Evolutionary conservation across 2,329 filamentous ascomycete genomes (phyloP).

Genomic region (Gremmenia infestans): DNA sequence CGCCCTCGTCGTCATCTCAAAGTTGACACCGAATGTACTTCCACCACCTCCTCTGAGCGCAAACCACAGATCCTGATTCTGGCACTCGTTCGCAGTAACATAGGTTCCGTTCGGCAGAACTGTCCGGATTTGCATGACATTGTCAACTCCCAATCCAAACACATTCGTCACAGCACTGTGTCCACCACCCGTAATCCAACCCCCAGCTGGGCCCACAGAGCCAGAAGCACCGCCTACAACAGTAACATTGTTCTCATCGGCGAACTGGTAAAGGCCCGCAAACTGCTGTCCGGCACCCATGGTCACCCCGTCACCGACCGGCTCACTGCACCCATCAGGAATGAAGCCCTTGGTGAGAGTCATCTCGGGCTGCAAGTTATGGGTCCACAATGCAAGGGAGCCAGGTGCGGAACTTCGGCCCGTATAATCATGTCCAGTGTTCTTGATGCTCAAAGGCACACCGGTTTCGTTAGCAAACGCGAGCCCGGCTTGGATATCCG

Average conservation of each 20-base stretch:
- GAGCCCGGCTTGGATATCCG: slow-evolving; percentile 41
- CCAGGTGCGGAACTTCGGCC: slow-evolving; percentile 32
- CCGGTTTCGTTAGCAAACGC: slow-evolving; percentile 40
- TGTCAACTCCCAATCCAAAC: slow-evolving; percentile 53
- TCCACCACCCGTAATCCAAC: slow-evolving; percentile 56
- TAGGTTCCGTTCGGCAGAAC: slow-evolving; percentile 46
- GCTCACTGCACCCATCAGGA: slow-evolving; percentile 35
- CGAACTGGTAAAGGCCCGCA: slow-evolving; percentile 40
- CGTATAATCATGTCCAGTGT: slow-evolving; percentile 11
- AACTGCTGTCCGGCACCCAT: slow-evolving; percentile 48
- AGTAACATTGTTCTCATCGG: slow-evolving; percentile 39
- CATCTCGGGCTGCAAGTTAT: slow-evolving; percentile 37
- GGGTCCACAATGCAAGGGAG: slow-evolving; percentile 48
- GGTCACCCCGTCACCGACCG: slow-evolving; percentile 43
- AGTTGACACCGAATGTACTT: slow-evolving; percentile 38
- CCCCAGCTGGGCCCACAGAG: slow-evolving; percentile 52
- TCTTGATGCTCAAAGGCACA: slow-evolving; percentile 33
- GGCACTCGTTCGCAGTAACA: slow-evolving; percentile 44
- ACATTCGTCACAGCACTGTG: slow-evolving; percentile 39
- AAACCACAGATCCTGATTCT: slow-evolving; percentile 57
- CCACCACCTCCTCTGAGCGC: slow-evolving; percentile 46
- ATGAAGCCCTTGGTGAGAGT: slow-evolving; percentile 35
- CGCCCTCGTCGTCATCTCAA: background rate
- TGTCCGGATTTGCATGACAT: slow-evolving; percentile 52
- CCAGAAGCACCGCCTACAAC: slow-evolving; percentile 50